Base-by-base conservation (phyloP, 192 early-diverging fungal genomes). In the Cladochytrium replicatum region DNA sequence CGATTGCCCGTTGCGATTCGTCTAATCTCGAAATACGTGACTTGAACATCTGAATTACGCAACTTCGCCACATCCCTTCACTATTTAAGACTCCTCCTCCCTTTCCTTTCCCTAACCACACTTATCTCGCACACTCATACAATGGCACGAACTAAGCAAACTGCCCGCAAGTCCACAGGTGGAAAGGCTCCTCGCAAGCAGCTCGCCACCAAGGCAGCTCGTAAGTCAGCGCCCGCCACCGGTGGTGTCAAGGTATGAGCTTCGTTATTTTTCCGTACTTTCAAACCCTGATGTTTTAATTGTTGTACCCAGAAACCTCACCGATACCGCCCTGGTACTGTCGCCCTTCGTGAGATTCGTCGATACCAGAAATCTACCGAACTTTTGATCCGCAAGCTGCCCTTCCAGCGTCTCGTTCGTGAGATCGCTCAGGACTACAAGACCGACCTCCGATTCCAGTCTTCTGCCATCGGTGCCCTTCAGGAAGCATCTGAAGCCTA, bases 391-490 rank as follows among this genome's bases (percentile, higher is more conserved):
- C 86, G 88, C 69, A 91, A 91, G 74, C 69, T 91, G 29, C 88
- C 88, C 32, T 91, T 91, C 85, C 87, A 89, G 78, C 84, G 89
- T 61, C 82, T 99, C 38, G 93, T 99, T 21, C 86, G 93, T 69
- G 95, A 99, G 75, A 99, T 99, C 56, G 91, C 93, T 46, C 95
- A 98, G 75, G 93, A 98, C 71, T 97, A 94, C 76, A 97, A 99
- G 81, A 96, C 96, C 31, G 93, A 96, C 63, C 75, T 99, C 39
- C 91, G 93, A 55, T 97, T 97, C 88, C 93, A 97, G 82, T 91
- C 88, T 50, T 94, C 92, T 41, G 96, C 96, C 61, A 97, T 99
- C 54, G 93, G 91, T 55, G 96, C 96, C 3, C 82, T 99, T n/a
- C 96, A 99, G 74, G 96, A 99, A 79, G 93, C 93, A 15, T 79